A percentile compares a stretch with the other conserved stretches of the same genome.
These are phyloP conservation scores for Lactifluus subvellereus DNA, from an alignment of 768 basidiomycete species.

Conservation along the genomic window DNA sequence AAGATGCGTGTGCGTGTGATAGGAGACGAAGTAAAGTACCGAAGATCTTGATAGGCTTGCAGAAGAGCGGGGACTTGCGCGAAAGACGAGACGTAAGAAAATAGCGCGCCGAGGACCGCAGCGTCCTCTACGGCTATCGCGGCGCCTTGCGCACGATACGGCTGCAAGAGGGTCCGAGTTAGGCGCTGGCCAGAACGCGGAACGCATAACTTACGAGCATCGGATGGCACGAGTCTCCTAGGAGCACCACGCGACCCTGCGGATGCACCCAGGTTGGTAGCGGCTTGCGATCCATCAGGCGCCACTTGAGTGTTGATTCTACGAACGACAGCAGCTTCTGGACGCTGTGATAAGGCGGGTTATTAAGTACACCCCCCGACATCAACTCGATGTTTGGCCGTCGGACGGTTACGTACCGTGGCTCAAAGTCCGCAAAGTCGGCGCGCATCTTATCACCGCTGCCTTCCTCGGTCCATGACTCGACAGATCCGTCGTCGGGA, in stretches of 20 bases:
- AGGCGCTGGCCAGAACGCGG: no score
- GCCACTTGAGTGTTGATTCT: constrained; percentile 38
- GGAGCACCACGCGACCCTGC: constrained; percentile 31
- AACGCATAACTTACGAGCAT: constrained; percentile 32
- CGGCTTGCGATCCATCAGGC: constrained; percentile 39
- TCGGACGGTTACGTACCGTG: constrained; percentile 28
- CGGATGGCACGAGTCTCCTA: constrained; percentile 41
- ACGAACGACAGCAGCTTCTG: constrained; percentile 36
- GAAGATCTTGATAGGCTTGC: constrained; percentile 47
- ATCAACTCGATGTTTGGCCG: no score
- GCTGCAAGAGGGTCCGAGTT: constrained; percentile 23
- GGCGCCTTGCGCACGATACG: constrained; percentile 41
- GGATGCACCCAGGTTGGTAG: constrained; percentile 37
- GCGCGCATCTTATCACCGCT: constrained; percentile 40
- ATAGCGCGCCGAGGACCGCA: constrained; percentile 41
- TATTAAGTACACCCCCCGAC: no score
- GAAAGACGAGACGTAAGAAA: constrained; percentile 40
- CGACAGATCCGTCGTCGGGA: constrained; percentile 37
- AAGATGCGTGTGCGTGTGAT: neutral
- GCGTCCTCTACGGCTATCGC: constrained; percentile 48
- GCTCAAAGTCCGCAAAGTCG: constrained; percentile 40
- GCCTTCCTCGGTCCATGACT: constrained; percentile 40
- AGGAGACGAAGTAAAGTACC: constrained; percentile 24
- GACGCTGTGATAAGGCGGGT: constrained; percentile 24
- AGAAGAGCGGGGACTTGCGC: constrained; percentile 43